These are phyloP conservation scores for Gracilaria gracilis DNA, from an alignment of 23 red algal genomes.

Conservation along the genomic window DNA sequence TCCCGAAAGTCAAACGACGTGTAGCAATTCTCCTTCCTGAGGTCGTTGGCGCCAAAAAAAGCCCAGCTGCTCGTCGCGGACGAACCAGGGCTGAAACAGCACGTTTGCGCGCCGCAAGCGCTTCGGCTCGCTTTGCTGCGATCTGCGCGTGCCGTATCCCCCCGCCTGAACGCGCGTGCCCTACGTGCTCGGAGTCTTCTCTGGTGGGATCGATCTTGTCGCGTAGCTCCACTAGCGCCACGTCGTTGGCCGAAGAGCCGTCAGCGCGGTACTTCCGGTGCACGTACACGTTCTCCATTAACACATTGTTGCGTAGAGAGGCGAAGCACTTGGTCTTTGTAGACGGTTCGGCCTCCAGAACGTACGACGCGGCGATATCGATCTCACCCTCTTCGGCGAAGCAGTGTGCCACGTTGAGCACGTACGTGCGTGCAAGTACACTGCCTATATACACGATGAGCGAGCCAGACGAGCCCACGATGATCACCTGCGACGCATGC, in stretches of 20 bases:
- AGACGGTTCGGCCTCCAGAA: conserved; percentile 22
- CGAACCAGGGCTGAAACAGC: conserved; percentile 30
- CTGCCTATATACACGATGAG: conserved; percentile 25
- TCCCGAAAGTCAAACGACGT: conserved; percentile 41
- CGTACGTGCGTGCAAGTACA: conserved; percentile 29
- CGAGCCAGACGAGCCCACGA: background rate
- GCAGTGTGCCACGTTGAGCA: conserved; percentile 50
- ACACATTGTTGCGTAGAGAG: conserved; percentile 40
- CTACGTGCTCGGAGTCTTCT: background rate
- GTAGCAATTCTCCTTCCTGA: conserved; percentile 10
- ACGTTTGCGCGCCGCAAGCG: conserved; percentile 5
- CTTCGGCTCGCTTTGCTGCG: background rate
- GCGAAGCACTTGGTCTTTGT: conserved; percentile 21
- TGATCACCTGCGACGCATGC: conserved; percentile 9
- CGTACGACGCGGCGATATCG: conserved; percentile 19
- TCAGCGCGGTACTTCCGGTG: conserved; percentile 34
- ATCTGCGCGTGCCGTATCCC: conserved; percentile 31
- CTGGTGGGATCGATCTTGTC: conserved; percentile 8
- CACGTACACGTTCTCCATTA: conserved; percentile 47
- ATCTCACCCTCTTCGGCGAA: background rate
- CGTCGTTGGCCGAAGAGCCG: conserved; percentile 15
- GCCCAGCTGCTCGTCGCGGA: conserved; percentile 18
- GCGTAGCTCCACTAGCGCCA: conserved; percentile 32
- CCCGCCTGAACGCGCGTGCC: background rate
- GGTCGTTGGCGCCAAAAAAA: conserved; percentile 18